A percentile compares a stretch with the other conserved stretches of the same genome.
These are phyloP conservation scores for Allium fistulosum DNA, from an alignment of 106 monocot species.

Conservation along the genomic window DNA sequence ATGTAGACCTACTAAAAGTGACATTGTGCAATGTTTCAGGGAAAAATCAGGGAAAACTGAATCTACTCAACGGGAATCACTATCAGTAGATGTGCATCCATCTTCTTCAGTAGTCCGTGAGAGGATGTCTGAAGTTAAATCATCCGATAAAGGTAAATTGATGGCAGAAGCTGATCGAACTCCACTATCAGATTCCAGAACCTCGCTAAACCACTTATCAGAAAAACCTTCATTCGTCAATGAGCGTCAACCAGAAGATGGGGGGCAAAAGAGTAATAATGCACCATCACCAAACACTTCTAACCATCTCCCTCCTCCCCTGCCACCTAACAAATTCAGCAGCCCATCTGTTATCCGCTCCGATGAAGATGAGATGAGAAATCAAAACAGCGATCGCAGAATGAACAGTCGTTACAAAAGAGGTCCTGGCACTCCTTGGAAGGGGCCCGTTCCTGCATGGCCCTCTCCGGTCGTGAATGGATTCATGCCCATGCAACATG, in stretches of 20 bases:
- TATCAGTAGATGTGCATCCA: constrained; percentile 14
- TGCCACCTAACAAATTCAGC: constrained; percentile 28
- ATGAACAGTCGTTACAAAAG: constrained; percentile 29
- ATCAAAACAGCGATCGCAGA: constrained; percentile 39
- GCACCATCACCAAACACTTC: constrained; percentile 34
- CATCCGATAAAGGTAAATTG: constrained; percentile 23
- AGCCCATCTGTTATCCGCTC: constrained; percentile 25
- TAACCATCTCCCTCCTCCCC: constrained; percentile 28
- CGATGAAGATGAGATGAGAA: constrained; percentile 59
- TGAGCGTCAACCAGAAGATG: constrained; percentile 28
- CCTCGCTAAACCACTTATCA: constrained; percentile 4
- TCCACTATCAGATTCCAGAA: constrained; percentile 24
- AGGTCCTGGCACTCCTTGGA: constrained; percentile 63
- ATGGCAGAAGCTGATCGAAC: constrained; percentile 30
- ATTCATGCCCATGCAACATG: constrained; percentile 65
- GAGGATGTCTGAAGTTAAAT: constrained; percentile 24
- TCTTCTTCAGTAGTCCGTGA: constrained; percentile 23
- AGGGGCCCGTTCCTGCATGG: constrained; percentile 44
- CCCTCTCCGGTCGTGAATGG: constrained; percentile 51
- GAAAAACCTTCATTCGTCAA: constrained; percentile 26
- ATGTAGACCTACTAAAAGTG: too few species aligned
- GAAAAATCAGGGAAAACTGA: constrained; percentile 39
- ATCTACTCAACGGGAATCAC: constrained; percentile 20
- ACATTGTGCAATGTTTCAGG: constrained; percentile 17
- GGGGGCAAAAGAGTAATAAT: constrained; percentile 22